A percentile compares a stretch with the other conserved stretches of the same genome.
phyloP scores from a whole-genome alignment of 148 eudicot genomes.

The Vaccinium corymbosum region DNA sequence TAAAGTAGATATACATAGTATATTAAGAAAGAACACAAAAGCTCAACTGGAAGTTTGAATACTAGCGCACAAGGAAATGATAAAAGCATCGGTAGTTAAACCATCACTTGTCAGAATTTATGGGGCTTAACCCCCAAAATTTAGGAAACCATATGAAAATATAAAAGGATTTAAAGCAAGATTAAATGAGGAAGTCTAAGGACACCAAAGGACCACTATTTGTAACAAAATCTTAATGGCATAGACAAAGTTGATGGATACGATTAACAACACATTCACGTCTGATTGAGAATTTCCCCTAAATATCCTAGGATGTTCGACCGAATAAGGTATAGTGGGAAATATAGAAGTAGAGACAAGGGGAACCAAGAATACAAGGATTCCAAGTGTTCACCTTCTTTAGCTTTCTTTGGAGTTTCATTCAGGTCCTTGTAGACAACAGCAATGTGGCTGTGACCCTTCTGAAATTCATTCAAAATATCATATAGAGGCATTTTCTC shows the following conservation, averaged over 20 bases:
- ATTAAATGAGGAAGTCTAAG: not conserved
- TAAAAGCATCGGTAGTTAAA: not conserved
- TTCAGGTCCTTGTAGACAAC: conserved; percentile 81
- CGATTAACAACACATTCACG: not conserved
- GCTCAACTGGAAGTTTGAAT: not conserved
- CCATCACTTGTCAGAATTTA: not conserved
- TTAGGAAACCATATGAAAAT: not conserved
- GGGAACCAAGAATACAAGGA: not conserved
- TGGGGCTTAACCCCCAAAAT: not conserved
- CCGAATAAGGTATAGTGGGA: not conserved
- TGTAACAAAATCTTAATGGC: not conserved
- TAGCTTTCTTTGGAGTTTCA: conserved; percentile 34
- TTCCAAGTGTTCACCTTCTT: conserved; percentile 26
- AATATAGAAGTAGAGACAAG: not conserved
- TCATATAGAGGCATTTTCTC: conserved; percentile 96
- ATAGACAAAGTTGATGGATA: not conserved
- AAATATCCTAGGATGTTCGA: not conserved
- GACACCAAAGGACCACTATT: not conserved
- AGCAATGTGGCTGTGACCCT: conserved; percentile 98
- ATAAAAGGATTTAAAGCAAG: not conserved
- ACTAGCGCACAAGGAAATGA: not conserved
- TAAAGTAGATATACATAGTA: conserved; percentile 5
- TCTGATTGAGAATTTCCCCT: not conserved
- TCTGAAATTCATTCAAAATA: conserved; percentile 92
- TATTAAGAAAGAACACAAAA: not conserved